Base-by-base conservation (phyloP, 2,329 filamentous ascomycete species). In the Aspergillus cejpii region DNA sequence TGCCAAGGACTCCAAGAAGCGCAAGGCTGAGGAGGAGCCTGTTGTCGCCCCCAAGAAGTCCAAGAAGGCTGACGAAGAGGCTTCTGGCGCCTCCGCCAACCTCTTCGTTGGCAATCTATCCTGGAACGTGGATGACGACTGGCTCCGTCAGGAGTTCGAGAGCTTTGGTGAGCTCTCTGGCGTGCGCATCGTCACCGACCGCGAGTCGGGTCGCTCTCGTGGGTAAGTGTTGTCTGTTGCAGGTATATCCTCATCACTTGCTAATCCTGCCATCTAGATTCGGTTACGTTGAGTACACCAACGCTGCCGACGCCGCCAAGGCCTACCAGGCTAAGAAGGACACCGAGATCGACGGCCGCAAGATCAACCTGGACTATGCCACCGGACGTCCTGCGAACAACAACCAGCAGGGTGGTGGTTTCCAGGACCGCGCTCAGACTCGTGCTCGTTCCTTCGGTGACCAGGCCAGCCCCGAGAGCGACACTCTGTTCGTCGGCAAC, bases 401-500 rank as follows among this genome's bases (percentile, higher is more conserved):
- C 39, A 70, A 73, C 27, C 47, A 54, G 43, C 48, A 53, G 47
- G 57, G 47, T 51, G 71, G 74, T 50, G 80, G 84, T 52, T 80
- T 81, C 53, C 72, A 75, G 57, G 77, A 84, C 54, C 80, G 83
- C 37, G 80, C 82, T 56, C 66, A 74, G 53, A 58, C 59, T 48
- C 72, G 73, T 50, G 69, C 71, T 45, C 63, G 71, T 46, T 63
- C 56, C 63, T 91, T 83, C 65, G 90, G 90, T 54, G 90, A 96
- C 68, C 76, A 79, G 57, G 74, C 83, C 63, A 90, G 84, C 74
- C 79, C 85, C 51, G 84, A 87, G 65, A 86, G 82, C 65, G 85
- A 90, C 56, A 96, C 90, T 33, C 78, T 96, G 48, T 96, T 92
- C 71, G 81, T 95, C 55, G 90, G 89, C 60, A 96, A 96, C 77